Base-by-base conservation (phyloP, 257 asterid species). In the Rubia yunnanensis region DNA sequence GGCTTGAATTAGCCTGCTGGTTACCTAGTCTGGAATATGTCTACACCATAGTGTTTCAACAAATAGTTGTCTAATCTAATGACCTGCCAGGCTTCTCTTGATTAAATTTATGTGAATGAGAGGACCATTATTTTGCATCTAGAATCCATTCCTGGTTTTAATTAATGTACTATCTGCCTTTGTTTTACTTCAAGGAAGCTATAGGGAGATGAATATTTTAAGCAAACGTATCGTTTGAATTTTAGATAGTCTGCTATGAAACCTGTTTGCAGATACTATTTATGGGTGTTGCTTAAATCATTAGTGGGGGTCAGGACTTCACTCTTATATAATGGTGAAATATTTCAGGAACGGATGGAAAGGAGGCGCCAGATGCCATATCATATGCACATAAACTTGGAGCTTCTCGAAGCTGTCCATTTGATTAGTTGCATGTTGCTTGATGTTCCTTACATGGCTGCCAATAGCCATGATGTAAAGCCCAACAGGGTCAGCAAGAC, bases 301-400 rank as follows among this genome's bases (percentile, higher is more conserved):
- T 41, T 24, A 1, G 28, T 44, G 17, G 52, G 52, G 5, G 52
- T 44, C 52, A 17, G 52, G 52, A 4, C 22, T 44, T 44, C 11
- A 8, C 27, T 18, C 6, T 50, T 15, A 52, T 14, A 26, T 61
- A 52, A 22, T 69, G 36, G 22, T 31, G 11, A 60, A 23, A 64
- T 31, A 26, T 70, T 48, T 44, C 80, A 92, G 99, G 99, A 92
- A 71, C 89, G 97, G 26, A 73, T 79, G 75, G 99, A 92, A 81
- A 84, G 94, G 73, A 84, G 99, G 85, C 95, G 99, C 32, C 96
- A 89, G 74, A 89, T 92, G 99, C 99, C 99, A 8, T 92, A 92
- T 72, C 99, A 92, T 64, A 87, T 89, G 97, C 99, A 94, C 65
- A 94, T 94, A 69, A 94, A 94, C 74, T 96, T 94, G 7, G 99